These are phyloP conservation scores for Pestalotiopsis sp. DNA, from an alignment of 2,329 filamentous ascomycete genomes.

Conservation along the genomic window DNA sequence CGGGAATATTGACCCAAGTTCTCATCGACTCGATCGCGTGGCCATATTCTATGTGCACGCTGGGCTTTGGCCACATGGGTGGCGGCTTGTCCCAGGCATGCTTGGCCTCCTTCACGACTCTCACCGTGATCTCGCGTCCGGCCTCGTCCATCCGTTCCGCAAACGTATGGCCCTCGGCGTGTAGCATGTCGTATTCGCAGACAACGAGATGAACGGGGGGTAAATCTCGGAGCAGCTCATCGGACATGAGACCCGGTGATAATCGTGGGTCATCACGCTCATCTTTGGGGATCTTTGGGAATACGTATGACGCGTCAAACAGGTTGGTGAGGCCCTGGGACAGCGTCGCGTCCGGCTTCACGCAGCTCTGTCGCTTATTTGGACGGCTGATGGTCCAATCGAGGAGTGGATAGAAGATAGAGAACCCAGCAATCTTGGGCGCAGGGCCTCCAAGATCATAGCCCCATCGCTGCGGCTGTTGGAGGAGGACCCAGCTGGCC, in stretches of 20 bases:
- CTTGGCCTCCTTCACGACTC: slow-evolving; percentile 48
- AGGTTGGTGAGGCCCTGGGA: slow-evolving; percentile 60
- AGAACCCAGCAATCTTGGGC: slow-evolving; percentile 56
- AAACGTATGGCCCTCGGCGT: slow-evolving; percentile 29
- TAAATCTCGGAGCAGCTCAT: slow-evolving; percentile 23
- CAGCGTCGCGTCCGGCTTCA: slow-evolving; percentile 59
- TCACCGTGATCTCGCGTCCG: slow-evolving; percentile 38
- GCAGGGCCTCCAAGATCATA: slow-evolving; percentile 33
- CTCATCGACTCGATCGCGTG: slow-evolving; percentile 44
- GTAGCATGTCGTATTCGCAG: slow-evolving; percentile 35
- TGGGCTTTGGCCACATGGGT: slow-evolving; percentile 46
- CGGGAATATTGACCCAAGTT: slow-evolving; percentile 34
- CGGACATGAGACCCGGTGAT: slow-evolving; percentile 44
- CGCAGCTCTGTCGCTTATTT: slow-evolving; percentile 55
- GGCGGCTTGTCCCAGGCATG: slow-evolving; percentile 54
- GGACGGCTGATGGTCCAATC: slow-evolving; percentile 62
- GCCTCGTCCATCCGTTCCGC: slow-evolving; percentile 21
- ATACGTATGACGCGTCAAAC: slow-evolving; percentile 65
- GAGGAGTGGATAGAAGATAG: slow-evolving; percentile 63
- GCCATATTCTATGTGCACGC: slow-evolving; percentile 48
- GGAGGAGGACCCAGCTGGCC: slow-evolving; percentile 36
- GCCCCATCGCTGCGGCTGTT: slow-evolving; percentile 24
- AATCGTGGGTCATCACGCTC: slow-evolving; percentile 56
- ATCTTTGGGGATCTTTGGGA: slow-evolving; percentile 45
- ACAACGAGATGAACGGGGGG: slow-evolving; percentile 30